A percentile compares a stretch with the other conserved stretches of the same genome.
Evolutionary conservation across 345 rosid species (phyloP).

Genomic region (Ceriops tagal): DNA sequence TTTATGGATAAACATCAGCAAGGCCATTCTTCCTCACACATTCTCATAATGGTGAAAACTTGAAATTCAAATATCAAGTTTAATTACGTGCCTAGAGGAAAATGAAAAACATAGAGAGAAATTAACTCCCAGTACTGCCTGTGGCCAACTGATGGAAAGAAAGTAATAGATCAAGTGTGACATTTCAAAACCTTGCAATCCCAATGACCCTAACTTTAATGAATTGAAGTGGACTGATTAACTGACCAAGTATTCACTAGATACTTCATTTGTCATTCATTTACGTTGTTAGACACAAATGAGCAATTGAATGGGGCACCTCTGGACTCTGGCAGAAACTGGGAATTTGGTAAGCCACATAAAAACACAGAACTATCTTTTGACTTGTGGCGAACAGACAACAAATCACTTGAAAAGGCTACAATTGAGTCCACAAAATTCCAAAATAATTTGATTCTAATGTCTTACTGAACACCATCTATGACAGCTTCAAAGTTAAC

Average conservation of each 20-base stretch:
- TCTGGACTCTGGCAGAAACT: too few species aligned
- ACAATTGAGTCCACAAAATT: background rate
- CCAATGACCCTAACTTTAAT: background rate
- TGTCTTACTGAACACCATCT: background rate
- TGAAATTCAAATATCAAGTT: too few species aligned
- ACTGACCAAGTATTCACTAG: background rate
- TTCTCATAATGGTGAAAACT: too few species aligned
- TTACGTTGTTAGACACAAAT: background rate
- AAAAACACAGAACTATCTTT: background rate
- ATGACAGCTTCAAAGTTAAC: too few species aligned
- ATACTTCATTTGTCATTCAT: background rate
- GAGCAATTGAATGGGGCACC: background rate
- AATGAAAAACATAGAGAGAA: too few species aligned
- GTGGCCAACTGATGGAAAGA: too few species aligned
- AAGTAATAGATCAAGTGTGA: background rate
- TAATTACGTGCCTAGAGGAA: too few species aligned
- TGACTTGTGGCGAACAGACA: background rate
- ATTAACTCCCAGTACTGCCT: too few species aligned
- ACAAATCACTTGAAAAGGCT: background rate
- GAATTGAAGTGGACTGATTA: background rate
- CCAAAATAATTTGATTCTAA: background rate
- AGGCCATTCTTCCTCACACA: too few species aligned
- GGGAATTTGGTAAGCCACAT: background rate
- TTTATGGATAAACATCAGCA: too few species aligned
- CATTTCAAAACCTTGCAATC: background rate